phyloP scores from a whole-genome alignment of 1,284 basidiomycete species.

The Sporisorium exsertum region DNA sequence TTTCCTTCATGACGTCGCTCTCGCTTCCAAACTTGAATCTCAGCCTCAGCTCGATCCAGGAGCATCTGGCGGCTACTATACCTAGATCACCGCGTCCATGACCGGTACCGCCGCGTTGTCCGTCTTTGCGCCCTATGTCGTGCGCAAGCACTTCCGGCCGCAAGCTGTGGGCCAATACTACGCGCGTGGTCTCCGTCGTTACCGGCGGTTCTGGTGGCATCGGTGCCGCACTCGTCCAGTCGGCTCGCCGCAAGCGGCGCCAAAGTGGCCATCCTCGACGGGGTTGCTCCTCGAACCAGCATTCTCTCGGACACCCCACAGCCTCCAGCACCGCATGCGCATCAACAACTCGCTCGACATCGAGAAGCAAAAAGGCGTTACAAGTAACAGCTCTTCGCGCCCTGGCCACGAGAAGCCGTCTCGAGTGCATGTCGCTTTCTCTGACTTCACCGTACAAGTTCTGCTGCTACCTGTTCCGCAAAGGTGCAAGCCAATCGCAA shows the following conservation, averaged over 20 bases:
- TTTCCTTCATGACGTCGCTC: too few relatives aligned
- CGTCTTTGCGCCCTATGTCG: constrained; percentile 29
- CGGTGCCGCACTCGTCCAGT: constrained; percentile 61
- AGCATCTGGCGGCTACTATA: constrained; percentile 30
- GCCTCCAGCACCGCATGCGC: constrained; percentile 27
- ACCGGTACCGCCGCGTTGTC: constrained; percentile 30
- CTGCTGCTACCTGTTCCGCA: too few relatives aligned
- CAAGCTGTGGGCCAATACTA: constrained; percentile 53
- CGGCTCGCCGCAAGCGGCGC: constrained; percentile 43
- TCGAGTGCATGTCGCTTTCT: too few relatives aligned
- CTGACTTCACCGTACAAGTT: too few relatives aligned
- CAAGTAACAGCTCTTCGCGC: constrained; percentile 13
- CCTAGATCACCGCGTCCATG: constrained; percentile 28
- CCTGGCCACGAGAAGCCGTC: too few relatives aligned
- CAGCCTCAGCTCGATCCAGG: constrained; percentile 22
- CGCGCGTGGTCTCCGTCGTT: constrained; percentile 62
- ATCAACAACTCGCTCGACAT: constrained; percentile 23
- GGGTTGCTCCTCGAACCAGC: constrained; percentile 45
- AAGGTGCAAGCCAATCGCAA: too few relatives aligned
- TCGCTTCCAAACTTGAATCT: constrained; percentile 23
- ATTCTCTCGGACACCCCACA: constrained; percentile 23
- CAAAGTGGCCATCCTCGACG: constrained; percentile 66
- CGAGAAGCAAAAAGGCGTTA: not conserved
- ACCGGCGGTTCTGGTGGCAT: constrained; percentile 68
- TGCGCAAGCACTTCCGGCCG: constrained; percentile 25